phyloP scores from a whole-genome alignment of 1,139 yeast species.

The Yamadazyma friedrichii region DNA sequence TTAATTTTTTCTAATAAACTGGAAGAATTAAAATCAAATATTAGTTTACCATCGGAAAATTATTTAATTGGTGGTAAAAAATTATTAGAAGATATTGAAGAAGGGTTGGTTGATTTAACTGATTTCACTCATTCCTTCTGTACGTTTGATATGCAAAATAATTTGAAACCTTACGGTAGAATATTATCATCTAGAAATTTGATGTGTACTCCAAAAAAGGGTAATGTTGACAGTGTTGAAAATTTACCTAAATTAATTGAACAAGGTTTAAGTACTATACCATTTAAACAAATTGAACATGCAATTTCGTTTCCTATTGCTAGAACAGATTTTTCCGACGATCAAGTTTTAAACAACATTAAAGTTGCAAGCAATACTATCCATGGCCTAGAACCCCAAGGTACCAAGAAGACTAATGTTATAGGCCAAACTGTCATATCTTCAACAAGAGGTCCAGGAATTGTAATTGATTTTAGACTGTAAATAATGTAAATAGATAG shows the following conservation, averaged over 20 bases:
- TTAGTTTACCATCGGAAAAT: constrained; percentile 8
- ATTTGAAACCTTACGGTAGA: constrained; percentile 67
- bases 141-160: constrained; percentile 71
- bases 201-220: constrained; percentile 84
- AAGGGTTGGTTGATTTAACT: constrained; percentile 53
- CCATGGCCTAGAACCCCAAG: constrained; percentile 53
- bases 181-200: constrained; percentile 85
- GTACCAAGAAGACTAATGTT: constrained; percentile 65
- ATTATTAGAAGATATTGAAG: constrained; percentile 59
- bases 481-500: constrained; percentile 10
- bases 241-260: constrained; percentile 43
- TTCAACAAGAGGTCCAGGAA: constrained; percentile 79
- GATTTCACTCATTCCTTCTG: constrained; percentile 79
- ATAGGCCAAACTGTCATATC: constrained; percentile 70
- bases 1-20: constrained; percentile 67
- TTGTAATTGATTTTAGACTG: constrained; percentile 56
- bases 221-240: constrained; percentile 78
- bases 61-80: constrained; percentile 67
- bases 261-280: constrained; percentile 62
- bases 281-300: constrained; percentile 67
- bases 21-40: constrained; percentile 19
- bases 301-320: constrained; percentile 72
- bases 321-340: constrained; percentile 74
- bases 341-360: constrained; percentile 71
- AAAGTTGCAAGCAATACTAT: constrained; percentile 68